Conservation (phyloP, 352 stramenopile genomes). For the Pythium oligandrum region DNA sequence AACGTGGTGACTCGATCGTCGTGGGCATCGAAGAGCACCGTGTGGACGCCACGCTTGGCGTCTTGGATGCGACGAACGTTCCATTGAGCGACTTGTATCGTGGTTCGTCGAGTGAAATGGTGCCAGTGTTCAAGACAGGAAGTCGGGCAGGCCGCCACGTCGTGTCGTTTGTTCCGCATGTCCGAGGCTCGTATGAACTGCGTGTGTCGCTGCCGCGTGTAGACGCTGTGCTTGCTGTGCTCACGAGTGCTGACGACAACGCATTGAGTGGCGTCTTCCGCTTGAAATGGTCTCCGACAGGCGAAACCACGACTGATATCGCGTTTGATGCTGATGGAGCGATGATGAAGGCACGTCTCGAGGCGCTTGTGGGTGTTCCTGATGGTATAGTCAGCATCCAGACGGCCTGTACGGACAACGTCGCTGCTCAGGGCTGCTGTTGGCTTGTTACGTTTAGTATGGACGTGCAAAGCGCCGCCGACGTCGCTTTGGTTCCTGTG, state of each 20-base stretch:
- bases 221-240: conserved; percentile 55
- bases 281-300: conserved; percentile 35
- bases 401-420: conserved; percentile 28
- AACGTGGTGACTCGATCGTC: conserved; percentile 75
- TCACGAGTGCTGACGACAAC: conserved; percentile 47
- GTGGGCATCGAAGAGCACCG: conserved; percentile 72
- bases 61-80: conserved; percentile 53
- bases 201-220: conserved; percentile 75
- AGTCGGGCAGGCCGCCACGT: conserved; percentile 67
- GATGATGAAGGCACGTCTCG: conserved; percentile 52
- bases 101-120: conserved; percentile 42
- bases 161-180: conserved; percentile 85
- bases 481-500: conserved; percentile 3
- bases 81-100: conserved; percentile 68
- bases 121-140: conserved; percentile 66
- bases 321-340: conserved; percentile 34
- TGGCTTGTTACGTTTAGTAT: conserved; percentile 64
- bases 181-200: conserved; percentile 89
- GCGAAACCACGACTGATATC: conserved; percentile 44
- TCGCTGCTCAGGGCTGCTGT: conserved; percentile 48
- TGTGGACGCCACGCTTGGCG: conserved; percentile 46
- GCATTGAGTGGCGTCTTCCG: conserved; percentile 61
- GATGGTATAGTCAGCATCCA: conserved; percentile 24
- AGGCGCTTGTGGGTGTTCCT: conserved; percentile 57
- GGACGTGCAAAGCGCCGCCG: conserved; percentile 6